A percentile compares a stretch with the other conserved stretches of the same genome.
phyloP scores from a whole-genome alignment of 805 yeast genomes.

The Myxozyma geophila region DNA sequence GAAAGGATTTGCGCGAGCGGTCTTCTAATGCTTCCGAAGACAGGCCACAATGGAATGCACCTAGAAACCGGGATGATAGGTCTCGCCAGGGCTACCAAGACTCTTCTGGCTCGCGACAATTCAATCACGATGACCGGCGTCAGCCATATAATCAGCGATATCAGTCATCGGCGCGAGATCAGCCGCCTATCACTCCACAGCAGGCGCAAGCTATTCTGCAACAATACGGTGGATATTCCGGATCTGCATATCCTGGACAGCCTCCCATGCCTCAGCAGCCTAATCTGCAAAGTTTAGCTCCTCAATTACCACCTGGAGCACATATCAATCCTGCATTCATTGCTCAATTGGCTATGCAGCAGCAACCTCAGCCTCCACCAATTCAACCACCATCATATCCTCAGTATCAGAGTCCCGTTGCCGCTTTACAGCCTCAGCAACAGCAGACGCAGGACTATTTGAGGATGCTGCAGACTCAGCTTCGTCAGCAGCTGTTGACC shows the following conservation, averaged over 20 bases:
- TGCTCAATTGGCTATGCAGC: constrained; percentile 20
- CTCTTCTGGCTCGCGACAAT: neutral
- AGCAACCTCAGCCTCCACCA: neutral
- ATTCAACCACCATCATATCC: neutral
- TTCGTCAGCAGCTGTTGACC: constrained; percentile 15
- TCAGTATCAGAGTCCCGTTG: constrained; percentile 2
- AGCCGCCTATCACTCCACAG: neutral
- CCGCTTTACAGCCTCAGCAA: constrained; percentile 7
- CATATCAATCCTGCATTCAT: constrained; percentile 36
- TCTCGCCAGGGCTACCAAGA: neutral
- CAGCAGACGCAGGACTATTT: constrained; percentile 15
- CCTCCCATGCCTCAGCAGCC: neutral
- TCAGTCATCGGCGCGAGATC: neutral
- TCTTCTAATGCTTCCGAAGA: neutral
- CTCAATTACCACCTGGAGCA: constrained; percentile 32
- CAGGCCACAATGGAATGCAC: neutral
- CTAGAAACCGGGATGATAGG: neutral
- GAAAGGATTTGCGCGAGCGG: constrained; percentile 24
- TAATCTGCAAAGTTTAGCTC: constrained; percentile 13
- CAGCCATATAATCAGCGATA: neutral
- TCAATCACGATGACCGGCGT: neutral
- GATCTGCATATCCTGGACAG: neutral
- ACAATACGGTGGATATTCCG: neutral
- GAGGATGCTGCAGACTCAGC: constrained; percentile 13
- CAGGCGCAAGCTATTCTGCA: neutral